These are phyloP conservation scores for Chenopodium formosanum DNA, from an alignment of 148 eudicot genomes.

Conservation along the genomic window DNA sequence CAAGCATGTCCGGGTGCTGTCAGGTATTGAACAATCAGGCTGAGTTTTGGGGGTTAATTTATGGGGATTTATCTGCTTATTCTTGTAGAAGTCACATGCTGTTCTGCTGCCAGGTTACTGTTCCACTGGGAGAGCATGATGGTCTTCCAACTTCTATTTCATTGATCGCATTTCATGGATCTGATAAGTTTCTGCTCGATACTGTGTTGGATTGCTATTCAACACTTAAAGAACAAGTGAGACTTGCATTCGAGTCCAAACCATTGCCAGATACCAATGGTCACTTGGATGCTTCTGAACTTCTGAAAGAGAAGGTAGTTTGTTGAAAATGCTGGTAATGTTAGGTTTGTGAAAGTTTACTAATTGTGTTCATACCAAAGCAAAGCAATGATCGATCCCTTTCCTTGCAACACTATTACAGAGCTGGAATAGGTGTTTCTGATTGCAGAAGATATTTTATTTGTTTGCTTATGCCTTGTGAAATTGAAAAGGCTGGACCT, in stretches of 20 bases:
- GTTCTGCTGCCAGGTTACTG: conserved; percentile 46
- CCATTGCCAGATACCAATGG: conserved; percentile 52
- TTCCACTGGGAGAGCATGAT: conserved; percentile 71
- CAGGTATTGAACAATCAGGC: conserved; percentile 46
- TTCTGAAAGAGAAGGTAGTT: conserved; percentile 80
- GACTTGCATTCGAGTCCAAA: conserved; percentile 38
- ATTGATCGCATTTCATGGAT: conserved; percentile 72
- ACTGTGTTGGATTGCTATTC: conserved; percentile 73
- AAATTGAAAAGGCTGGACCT: too few species aligned
- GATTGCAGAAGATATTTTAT: neutral
- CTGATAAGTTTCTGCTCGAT: conserved; percentile 87
- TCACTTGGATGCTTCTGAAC: conserved; percentile 70
- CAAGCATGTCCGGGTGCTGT: conserved; percentile 93
- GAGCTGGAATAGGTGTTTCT: neutral
- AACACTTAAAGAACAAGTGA: conserved; percentile 59
- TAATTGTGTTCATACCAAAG: neutral
- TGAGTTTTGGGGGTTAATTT: neutral
- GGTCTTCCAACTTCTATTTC: conserved; percentile 68
- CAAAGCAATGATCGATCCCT: neutral
- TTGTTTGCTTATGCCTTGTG: too few species aligned
- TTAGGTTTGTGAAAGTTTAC: neutral
- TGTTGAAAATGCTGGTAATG: neutral
- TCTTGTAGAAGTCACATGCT: neutral
- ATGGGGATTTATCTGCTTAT: neutral
- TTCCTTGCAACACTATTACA: neutral